Evolutionary conservation across 179 eudicot species (phyloP).

Genomic region (Spinacia oleracea): DNA sequence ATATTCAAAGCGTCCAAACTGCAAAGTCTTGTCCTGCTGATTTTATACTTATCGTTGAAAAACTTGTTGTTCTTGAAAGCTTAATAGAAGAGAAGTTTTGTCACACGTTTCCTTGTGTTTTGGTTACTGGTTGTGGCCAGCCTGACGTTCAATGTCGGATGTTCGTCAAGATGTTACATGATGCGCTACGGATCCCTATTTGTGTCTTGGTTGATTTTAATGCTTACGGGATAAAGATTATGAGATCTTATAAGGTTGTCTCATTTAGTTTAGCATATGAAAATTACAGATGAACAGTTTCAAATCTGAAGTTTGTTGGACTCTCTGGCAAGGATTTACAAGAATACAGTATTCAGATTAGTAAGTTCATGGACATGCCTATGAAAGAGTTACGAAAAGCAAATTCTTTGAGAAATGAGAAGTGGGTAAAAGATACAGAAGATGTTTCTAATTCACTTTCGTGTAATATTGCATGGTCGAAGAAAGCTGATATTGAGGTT

Average conservation of each 20-base stretch:
- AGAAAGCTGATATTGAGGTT: not conserved
- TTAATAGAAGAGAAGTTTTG: no score
- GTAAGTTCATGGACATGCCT: not conserved
- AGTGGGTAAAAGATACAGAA: not conserved
- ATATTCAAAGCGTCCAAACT: no score
- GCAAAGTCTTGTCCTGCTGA: no score
- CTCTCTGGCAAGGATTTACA: not conserved
- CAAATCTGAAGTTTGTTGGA: not conserved
- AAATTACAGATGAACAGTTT: not conserved
- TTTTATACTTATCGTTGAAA: no score
- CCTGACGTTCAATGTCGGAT: no score
- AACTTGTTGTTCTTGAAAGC: no score
- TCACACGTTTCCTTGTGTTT: no score
- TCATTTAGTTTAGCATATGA: not conserved
- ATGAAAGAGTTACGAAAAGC: not conserved
- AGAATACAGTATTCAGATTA: not conserved
- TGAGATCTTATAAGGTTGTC: not conserved
- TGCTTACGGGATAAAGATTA: not conserved
- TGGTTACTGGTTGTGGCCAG: no score
- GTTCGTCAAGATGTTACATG: no score
- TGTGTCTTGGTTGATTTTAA: no score
- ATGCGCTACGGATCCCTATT: no score
- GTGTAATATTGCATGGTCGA: not conserved
- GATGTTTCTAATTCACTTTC: not conserved
- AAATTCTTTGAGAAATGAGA: not conserved